Base-by-base conservation (phyloP, 306 rosid species). In the Oxytropis ochrocephala region DNA sequence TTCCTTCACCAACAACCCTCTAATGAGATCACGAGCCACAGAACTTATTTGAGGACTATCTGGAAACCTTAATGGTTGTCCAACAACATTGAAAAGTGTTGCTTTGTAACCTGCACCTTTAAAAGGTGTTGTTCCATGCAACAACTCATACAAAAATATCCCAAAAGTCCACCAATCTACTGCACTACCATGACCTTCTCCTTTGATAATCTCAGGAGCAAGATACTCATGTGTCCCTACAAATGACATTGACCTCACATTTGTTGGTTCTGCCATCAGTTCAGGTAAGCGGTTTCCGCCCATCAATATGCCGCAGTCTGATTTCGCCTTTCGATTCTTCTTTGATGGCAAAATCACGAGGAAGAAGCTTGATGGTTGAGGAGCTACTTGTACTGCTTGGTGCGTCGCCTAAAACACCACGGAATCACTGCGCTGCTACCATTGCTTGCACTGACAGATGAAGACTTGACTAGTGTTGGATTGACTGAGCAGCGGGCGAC, bases 161-260 rank as follows among this genome's bases (percentile, higher is more conserved):
- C 97, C 97, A 13, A 83, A 89, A 3, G 97, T 91, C 97, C 97
- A 91, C 96, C 97, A 91, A 43, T 91, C 96, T 63, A 91, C 97
- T 17, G 97, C 97, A 69, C 97, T 91, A 2, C 97, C 97, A 59
- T 91, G 97, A 3, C 97, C 97, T 63, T 91, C 96, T 53, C 97
- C 97, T 1, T 86, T 89, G 73, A 91, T 76, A n/a, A 91, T 91
- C 84, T 91, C 96, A 2, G 97, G 97, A 29, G 97, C 96, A 30
- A 91, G 89, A 29, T 91, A 91, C 69, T 91, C 97, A 21, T 91
- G 97, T 27, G 96, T 91, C 1, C 97, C 97, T 21, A 91, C 97
- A 72, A 89, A 91, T 63, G 97, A 91, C 97, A 91, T 91, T n/a
- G 97, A 91, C 0, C 91, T 79, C 41, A 91, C 97, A 50, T 91